phyloP scores from a whole-genome alignment of 2,329 filamentous ascomycete genomes.

The Alternaria hordeiaustralica region DNA sequence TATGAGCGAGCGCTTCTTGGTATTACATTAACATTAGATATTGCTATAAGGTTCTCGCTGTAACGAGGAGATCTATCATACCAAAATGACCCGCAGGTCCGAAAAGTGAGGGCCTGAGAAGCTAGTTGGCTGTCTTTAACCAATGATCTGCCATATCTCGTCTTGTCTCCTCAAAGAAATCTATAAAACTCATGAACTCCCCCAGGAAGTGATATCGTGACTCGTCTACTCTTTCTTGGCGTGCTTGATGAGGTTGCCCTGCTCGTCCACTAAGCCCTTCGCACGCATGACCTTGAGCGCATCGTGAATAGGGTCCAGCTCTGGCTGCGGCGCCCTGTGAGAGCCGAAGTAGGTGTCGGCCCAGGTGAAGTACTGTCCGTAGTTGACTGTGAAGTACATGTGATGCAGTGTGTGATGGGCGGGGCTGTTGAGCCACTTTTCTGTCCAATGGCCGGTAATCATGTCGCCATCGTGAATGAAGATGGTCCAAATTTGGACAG shows the following conservation, averaged over 20 bases:
- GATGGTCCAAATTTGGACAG: constrained; percentile 9
- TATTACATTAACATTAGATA: constrained; percentile 2
- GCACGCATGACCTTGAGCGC: constrained; percentile 13
- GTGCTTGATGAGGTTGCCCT: constrained; percentile 7
- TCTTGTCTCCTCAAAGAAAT: neutral
- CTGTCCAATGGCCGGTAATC: constrained; percentile 10
- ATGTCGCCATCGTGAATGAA: constrained; percentile 13
- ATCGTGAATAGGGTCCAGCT: constrained; percentile 9
- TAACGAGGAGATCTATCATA: neutral
- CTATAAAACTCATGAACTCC: neutral
- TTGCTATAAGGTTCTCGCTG: neutral
- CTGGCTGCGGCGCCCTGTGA: constrained; percentile 5
- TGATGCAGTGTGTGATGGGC: constrained; percentile 11
- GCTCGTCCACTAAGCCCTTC: constrained; percentile 8
- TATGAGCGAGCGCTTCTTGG: neutral
- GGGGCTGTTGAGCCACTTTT: constrained; percentile 11
- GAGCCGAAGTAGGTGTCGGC: constrained; percentile 10
- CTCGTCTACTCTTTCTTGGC: constrained; percentile 8
- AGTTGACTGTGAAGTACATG: constrained; percentile 15
- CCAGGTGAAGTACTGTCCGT: constrained; percentile 11
- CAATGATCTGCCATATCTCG: neutral
- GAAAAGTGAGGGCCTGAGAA: neutral
- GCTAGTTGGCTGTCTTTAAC: neutral
- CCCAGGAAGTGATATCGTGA: neutral
- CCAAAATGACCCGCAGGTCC: neutral